A percentile compares a stretch with the other conserved stretches of the same genome.
These are phyloP conservation scores for Cafeteria roenbergensis DNA, from an alignment of 108 stramenopile species.

Conservation along the genomic window DNA sequence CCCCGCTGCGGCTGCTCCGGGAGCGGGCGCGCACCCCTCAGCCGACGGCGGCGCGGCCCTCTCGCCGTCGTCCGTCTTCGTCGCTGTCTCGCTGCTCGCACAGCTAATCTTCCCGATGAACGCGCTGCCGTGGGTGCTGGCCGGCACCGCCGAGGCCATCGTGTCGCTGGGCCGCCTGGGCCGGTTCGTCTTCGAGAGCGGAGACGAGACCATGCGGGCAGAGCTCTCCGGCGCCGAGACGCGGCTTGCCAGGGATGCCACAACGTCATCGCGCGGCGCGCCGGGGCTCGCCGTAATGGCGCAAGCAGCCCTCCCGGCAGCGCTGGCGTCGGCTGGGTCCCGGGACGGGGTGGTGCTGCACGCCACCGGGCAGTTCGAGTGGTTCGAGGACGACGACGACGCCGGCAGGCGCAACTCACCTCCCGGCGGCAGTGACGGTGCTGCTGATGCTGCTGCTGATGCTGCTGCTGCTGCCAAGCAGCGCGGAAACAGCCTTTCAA, in stretches of 20 bases:
- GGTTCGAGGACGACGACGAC: too few species aligned
- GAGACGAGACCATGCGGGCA: background rate
- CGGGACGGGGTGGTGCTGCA: too few species aligned
- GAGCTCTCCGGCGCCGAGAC: background rate
- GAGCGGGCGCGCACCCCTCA: background rate
- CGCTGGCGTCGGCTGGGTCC: too few species aligned
- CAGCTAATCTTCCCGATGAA: conserved; percentile 24
- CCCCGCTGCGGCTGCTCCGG: background rate
- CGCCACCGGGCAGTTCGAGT: too few species aligned
- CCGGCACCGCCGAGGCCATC: conserved; percentile 12
- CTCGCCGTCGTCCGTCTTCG: conserved; percentile 1
- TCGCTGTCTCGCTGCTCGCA: conserved; percentile 10
- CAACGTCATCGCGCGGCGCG: too few species aligned
- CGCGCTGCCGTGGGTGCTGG: conserved; percentile 18
- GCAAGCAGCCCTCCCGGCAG: too few species aligned
- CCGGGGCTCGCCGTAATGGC: too few species aligned
- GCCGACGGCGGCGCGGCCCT: background rate
- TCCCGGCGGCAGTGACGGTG: too few species aligned
- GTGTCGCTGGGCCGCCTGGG: conserved; percentile 8
- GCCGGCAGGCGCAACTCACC: too few species aligned
- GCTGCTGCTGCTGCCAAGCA: too few species aligned
- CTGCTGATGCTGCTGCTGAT: too few species aligned
- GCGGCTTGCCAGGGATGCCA: background rate
- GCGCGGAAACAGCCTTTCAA: too few species aligned
- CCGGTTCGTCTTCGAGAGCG: background rate